These are phyloP conservation scores for Ambrosiella cleistominuta DNA, from an alignment of 2,329 filamentous ascomycete genomes.

Conservation along the genomic window DNA sequence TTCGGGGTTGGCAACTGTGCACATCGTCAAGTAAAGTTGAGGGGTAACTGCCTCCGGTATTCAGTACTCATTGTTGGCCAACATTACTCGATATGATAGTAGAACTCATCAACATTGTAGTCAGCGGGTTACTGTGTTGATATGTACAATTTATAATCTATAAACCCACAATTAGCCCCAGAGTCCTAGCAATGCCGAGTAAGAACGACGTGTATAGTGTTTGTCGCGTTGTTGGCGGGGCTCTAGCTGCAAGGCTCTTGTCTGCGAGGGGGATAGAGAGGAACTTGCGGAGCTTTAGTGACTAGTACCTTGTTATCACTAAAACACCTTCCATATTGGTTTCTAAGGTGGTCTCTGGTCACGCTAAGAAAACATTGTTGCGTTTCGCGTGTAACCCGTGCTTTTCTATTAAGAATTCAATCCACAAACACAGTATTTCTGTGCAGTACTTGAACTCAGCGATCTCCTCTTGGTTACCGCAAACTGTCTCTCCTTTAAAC, in stretches of 20 bases:
- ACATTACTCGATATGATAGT: not conserved
- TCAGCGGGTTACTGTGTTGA: too few relatives aligned
- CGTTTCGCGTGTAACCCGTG: constrained; percentile 6
- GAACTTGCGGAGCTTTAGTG: not conserved
- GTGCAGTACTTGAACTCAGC: constrained; percentile 6
- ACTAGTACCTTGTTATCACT: constrained; percentile 3
- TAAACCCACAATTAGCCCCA: too few relatives aligned
- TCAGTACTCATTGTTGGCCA: not conserved
- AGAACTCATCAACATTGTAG: too few relatives aligned
- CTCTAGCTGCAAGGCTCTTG: not conserved
- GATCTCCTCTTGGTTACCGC: not conserved
- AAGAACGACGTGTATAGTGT: constrained; percentile 2
- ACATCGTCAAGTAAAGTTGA: not conserved
- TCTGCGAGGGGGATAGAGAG: not conserved
- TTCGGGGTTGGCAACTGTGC: not conserved
- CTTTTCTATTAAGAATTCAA: not conserved
- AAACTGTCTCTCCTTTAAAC: constrained; percentile 13
- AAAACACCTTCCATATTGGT: not conserved
- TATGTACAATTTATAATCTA: too few relatives aligned
- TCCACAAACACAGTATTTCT: not conserved
- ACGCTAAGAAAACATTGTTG: constrained; percentile 7
- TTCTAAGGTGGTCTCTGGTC: not conserved
- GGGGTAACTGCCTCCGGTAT: not conserved
- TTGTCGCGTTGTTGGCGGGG: constrained; percentile 1
- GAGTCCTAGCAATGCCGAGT: not conserved